Evolutionary conservation across 139 green algal species (phyloP).

Genomic region (Auxenochlorella pyrenoidosa): DNA sequence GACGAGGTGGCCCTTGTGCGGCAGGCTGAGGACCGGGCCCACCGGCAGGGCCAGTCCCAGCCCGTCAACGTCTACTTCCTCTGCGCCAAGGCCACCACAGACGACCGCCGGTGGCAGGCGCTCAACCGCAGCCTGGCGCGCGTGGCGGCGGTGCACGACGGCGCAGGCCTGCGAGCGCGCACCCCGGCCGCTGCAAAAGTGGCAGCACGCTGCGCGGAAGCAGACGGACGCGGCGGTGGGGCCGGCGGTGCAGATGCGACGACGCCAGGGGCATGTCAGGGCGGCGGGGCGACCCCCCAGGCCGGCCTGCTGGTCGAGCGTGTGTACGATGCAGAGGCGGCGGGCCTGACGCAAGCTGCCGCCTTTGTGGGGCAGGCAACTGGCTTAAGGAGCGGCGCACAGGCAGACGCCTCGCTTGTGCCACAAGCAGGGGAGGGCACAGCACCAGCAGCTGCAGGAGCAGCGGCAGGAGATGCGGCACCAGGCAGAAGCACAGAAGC

Average conservation of each 20-base stretch:
- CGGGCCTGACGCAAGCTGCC: conserved; percentile 24
- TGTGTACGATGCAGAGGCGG: conserved; percentile 1
- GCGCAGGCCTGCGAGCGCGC: conserved; percentile 1
- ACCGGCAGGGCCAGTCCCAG: conserved; percentile 78
- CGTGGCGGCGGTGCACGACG: conserved; percentile 69
- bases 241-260: not conserved
- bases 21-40: conserved; percentile 91
- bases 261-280: not conserved
- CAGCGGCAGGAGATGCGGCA: not conserved
- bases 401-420: not conserved
- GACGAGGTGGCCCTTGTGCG: conserved; percentile 65
- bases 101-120: conserved; percentile 74
- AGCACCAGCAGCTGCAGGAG: not conserved
- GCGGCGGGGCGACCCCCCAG: not conserved
- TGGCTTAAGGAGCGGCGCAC: too few relatives aligned
- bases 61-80: conserved; percentile 94
- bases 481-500: not conserved
- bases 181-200: not conserved
- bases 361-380: not conserved
- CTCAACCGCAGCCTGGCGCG: conserved; percentile 63
- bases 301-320: conserved; percentile 10
- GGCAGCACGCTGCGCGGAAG: not conserved
- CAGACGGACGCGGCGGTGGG: not conserved
- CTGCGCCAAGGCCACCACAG: conserved; percentile 73
- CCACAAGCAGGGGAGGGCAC: not conserved